phyloP scores from a whole-genome alignment of 2,329 filamentous ascomycete genomes.

The Trichoderma harzianum region DNA sequence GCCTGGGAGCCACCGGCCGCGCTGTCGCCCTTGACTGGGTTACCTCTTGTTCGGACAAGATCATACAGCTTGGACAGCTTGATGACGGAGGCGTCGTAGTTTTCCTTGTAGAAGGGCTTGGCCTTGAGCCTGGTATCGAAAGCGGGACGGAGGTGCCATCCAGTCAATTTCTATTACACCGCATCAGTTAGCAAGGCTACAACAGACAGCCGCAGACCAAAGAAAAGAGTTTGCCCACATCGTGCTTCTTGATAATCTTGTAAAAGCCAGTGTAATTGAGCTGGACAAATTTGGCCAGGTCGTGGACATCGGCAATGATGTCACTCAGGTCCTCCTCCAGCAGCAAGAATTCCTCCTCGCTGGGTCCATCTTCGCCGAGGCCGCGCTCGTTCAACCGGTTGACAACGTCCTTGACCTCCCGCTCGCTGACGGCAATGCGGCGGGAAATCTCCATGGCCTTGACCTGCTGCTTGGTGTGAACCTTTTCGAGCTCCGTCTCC shows the following conservation, averaged over 20 bases:
- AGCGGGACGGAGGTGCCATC: constrained; percentile 90
- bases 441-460: constrained; percentile 95
- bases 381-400: constrained; percentile 65
- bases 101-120: constrained; percentile 98
- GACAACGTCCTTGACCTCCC: constrained; percentile 86
- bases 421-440: constrained; percentile 81
- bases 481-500: constrained; percentile 92
- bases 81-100: constrained; percentile 94
- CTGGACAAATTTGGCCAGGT: constrained; percentile 96
- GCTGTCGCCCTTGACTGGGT: constrained; percentile 88
- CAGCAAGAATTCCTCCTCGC: constrained; percentile 89
- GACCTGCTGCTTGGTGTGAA: constrained; percentile 95
- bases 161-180: constrained; percentile 76
- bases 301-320: constrained; percentile 97
- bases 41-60: constrained; percentile 85
- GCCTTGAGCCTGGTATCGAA: constrained; percentile 92
- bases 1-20: constrained; percentile 87
- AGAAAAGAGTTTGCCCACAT: constrained; percentile 54
- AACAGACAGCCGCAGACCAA: not conserved
- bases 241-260: constrained; percentile 99
- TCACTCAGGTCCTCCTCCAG: constrained; percentile 94
- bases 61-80: constrained; percentile 95
- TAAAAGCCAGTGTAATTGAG: constrained; percentile 98
- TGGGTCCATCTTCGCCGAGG: constrained; percentile 57
- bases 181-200: constrained; percentile 23